These are phyloP conservation scores for Inga laurina DNA, from an alignment of 306 rosid species.

Conservation along the genomic window DNA sequence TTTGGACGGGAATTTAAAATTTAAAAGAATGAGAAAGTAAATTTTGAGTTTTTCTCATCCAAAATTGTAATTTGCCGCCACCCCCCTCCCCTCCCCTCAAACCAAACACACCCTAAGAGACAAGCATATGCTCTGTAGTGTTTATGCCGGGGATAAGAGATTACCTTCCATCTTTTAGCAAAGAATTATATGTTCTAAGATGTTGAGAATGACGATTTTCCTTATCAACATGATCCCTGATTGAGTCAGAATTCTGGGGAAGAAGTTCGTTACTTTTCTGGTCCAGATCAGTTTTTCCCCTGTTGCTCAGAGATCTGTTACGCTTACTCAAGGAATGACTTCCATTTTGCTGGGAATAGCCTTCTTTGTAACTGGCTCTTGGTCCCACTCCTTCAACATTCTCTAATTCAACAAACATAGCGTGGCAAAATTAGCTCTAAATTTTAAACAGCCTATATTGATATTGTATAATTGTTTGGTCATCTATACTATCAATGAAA, in stretches of 20 bases:
- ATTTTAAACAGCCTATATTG: slow-evolving; percentile 25
- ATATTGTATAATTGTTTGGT: slow-evolving; percentile 20
- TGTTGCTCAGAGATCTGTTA: slow-evolving; percentile 46
- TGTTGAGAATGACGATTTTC: slow-evolving; percentile 50
- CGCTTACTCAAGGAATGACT: slow-evolving; percentile 44
- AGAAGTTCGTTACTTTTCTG: slow-evolving; percentile 31
- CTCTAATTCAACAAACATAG: slow-evolving; percentile 59
- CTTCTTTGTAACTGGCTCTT: slow-evolving; percentile 43
- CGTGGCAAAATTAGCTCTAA: slow-evolving; percentile 26
- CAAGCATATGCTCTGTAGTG: slow-evolving; percentile 3
- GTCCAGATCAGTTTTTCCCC: slow-evolving; percentile 40
- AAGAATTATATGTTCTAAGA: slow-evolving; percentile 58
- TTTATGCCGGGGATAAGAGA: slow-evolving; percentile 12
- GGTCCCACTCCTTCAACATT: slow-evolving; percentile 42
- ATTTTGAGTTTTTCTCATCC: too few species aligned
- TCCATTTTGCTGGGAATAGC: slow-evolving; percentile 34
- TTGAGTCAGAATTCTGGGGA: slow-evolving; percentile 44
- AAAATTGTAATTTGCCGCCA: too few species aligned
- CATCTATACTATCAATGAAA: slow-evolving; percentile 21
- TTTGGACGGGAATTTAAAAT: too few species aligned
- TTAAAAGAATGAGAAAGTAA: too few species aligned
- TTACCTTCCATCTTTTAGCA: slow-evolving; percentile 78
- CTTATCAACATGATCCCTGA: slow-evolving; percentile 43
- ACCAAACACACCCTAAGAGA: not conserved
- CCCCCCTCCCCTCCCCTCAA: too few species aligned